Percentiles rank a stretch among this genome's conserved stretches.
Evolutionary conservation across 345 rosid species (phyloP).

Genomic region (Salix dunnii): DNA sequence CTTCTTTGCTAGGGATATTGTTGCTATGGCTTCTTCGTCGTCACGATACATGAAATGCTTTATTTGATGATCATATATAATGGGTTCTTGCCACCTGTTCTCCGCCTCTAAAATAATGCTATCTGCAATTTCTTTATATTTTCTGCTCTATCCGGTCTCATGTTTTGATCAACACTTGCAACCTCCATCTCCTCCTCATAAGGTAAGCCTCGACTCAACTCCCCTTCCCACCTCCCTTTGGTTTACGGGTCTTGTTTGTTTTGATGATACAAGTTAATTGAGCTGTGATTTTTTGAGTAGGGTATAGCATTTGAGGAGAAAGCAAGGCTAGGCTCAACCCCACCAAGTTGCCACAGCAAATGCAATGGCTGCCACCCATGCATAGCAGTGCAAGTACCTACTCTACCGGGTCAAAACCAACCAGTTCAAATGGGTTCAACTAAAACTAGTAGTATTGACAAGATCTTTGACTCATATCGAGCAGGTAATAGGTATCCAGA

Average conservation of each 20-base stretch:
- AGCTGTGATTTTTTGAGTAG: slow-evolving; percentile 20
- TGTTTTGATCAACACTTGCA: slow-evolving; percentile 16
- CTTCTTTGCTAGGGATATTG: neutral
- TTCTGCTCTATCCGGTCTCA: slow-evolving; percentile 25
- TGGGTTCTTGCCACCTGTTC: slow-evolving; percentile 9
- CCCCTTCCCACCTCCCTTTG: neutral
- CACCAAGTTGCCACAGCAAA: slow-evolving; percentile 88
- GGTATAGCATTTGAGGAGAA: slow-evolving; percentile 50
- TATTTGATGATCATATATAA: slow-evolving; percentile 7
- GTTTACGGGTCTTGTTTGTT: neutral
- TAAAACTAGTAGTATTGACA: slow-evolving; percentile 7
- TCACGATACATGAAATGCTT: neutral
- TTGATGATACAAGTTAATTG: neutral
- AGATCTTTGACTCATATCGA: slow-evolving; percentile 32
- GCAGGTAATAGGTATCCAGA: slow-evolving; percentile 61
- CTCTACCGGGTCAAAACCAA: slow-evolving; percentile 31
- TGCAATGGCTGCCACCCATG: slow-evolving; percentile 89
- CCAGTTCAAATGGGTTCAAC: slow-evolving; percentile 13
- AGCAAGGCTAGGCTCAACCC: slow-evolving; percentile 78
- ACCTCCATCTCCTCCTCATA: slow-evolving; percentile 17
- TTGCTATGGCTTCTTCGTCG: neutral
- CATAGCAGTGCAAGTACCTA: slow-evolving; percentile 79
- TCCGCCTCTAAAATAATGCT: neutral
- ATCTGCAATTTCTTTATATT: neutral
- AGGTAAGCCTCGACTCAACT: slow-evolving; percentile 16